Conservation (phyloP, 257 asterid species). For the Solanum gracilifrons region DNA sequence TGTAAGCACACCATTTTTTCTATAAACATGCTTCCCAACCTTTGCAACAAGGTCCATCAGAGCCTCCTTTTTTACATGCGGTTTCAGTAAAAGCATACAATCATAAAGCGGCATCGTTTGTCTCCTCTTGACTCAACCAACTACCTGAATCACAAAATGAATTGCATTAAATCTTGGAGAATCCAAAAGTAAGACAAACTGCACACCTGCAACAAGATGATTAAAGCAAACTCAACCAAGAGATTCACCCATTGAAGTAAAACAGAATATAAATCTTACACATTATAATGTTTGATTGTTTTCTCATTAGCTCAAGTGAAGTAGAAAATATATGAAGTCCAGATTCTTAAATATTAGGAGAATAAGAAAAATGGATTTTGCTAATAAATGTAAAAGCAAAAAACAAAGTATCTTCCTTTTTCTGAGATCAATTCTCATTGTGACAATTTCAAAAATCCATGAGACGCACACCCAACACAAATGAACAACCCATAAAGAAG, state of each 20-base stretch:
- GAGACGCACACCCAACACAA: neutral
- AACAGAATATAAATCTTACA: neutral
- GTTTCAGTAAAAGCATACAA: slow-evolving; percentile 79
- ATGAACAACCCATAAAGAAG: neutral
- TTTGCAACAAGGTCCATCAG: slow-evolving; percentile 38
- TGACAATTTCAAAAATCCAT: neutral
- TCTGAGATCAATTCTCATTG: neutral
- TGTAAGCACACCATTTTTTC: slow-evolving; percentile 70
- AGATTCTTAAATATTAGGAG: neutral
- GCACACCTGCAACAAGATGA: neutral
- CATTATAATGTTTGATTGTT: neutral
- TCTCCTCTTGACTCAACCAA: neutral
- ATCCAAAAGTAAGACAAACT: neutral
- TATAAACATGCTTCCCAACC: slow-evolving; percentile 58
- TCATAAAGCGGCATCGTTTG: slow-evolving; percentile 84
- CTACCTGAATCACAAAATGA: neutral
- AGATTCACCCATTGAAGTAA: neutral
- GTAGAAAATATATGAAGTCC: neutral
- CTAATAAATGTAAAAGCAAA: neutral
- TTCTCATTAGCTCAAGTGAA: neutral
- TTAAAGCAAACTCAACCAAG: neutral
- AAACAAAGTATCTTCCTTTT: neutral
- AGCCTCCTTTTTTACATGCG: slow-evolving; percentile 29
- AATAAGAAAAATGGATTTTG: neutral
- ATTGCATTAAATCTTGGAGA: neutral